These are phyloP conservation scores for Aureobasidium pullulans DNA, from an alignment of 2,329 filamentous ascomycete species.

Conservation along the genomic window DNA sequence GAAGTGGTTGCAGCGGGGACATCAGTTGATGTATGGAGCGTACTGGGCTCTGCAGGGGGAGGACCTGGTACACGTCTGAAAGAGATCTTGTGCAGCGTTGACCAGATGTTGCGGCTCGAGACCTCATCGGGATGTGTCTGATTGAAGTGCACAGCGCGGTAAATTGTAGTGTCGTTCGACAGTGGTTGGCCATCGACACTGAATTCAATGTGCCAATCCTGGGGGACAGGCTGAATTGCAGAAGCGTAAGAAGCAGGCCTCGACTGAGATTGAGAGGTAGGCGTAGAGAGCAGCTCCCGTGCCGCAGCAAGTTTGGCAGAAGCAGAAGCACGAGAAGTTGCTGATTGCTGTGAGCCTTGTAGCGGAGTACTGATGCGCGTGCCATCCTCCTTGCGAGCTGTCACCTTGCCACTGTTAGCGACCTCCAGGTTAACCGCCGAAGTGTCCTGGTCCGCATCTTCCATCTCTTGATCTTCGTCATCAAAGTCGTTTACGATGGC, in stretches of 20 bases:
- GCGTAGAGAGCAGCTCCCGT: conserved; percentile 32
- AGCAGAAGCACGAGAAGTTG: conserved; percentile 23
- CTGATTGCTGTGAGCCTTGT: conserved; percentile 40
- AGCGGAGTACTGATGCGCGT: conserved; percentile 78
- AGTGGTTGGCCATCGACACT: conserved; percentile 77
- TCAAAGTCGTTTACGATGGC: conserved; percentile 87
- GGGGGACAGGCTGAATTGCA: conserved; percentile 69
- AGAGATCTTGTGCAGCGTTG: conserved; percentile 80
- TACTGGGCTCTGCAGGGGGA: conserved; percentile 63
- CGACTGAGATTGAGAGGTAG: conserved; percentile 37
- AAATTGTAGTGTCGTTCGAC: conserved; percentile 88
- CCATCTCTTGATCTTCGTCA: conserved; percentile 69
- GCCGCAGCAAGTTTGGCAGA: conserved; percentile 26
- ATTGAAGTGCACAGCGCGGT: conserved; percentile 79
- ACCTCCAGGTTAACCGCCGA: conserved; percentile 89
- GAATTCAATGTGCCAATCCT: conserved; percentile 98
- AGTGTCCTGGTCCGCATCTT: conserved; percentile 65
- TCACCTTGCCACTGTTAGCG: conserved; percentile 77
- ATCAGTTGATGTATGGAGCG: conserved; percentile 50
- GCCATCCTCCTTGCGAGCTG: conserved; percentile 85
- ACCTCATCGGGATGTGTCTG: conserved; percentile 56
- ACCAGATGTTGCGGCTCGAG: conserved; percentile 75
- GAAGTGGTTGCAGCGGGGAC: conserved; percentile 47
- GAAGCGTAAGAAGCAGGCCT: conserved; percentile 76
- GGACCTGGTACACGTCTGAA: conserved; percentile 82